Evolutionary conservation across 768 basidiomycete genomes (phyloP).

Genomic region (Tricholoma flavovirens): DNA sequence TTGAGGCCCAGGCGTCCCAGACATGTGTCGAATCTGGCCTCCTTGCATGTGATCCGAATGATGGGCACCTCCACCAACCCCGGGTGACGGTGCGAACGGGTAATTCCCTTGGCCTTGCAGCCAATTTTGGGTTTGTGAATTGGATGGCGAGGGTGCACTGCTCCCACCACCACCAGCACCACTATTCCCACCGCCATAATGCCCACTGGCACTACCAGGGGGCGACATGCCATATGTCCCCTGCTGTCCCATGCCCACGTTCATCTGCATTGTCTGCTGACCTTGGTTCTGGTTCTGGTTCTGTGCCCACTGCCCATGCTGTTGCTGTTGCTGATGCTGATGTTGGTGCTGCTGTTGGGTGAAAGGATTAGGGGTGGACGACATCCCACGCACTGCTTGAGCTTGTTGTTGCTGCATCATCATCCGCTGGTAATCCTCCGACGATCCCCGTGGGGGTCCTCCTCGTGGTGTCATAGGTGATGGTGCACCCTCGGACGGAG

Average conservation of each 20-base stretch:
- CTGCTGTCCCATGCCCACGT: slow-evolving; percentile 17
- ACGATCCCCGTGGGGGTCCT: slow-evolving; percentile 29
- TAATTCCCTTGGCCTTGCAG: slow-evolving; percentile 23
- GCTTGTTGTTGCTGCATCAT: slow-evolving; percentile 30
- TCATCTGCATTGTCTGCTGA: slow-evolving; percentile 24
- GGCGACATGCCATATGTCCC: slow-evolving; percentile 36
- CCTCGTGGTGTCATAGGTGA: slow-evolving; percentile 47
- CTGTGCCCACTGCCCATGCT: slow-evolving; percentile 8
- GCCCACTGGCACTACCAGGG: slow-evolving; percentile 30
- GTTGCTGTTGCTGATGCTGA: slow-evolving; percentile 20
- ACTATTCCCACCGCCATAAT: slow-evolving; percentile 19
- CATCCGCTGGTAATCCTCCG: slow-evolving; percentile 56
- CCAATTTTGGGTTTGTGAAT: slow-evolving; percentile 25
- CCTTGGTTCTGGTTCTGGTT: slow-evolving; percentile 24
- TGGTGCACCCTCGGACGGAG: slow-evolving; percentile 60
- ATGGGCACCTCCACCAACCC: slow-evolving; percentile 17
- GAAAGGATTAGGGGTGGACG: slow-evolving; percentile 32
- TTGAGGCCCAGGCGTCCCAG: slow-evolving; percentile 44
- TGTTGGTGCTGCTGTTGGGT: slow-evolving; percentile 23
- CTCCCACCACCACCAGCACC: slow-evolving; percentile 15
- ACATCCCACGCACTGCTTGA: slow-evolving; percentile 24
- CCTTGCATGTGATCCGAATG: slow-evolving; percentile 24
- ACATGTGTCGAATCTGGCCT: slow-evolving; percentile 44
- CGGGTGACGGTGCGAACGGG: slow-evolving; percentile 35
- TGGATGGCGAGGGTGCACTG: slow-evolving; percentile 27